Evolutionary conservation across 306 rosid species (phyloP), one percentile per base, ranked within the genome.

Genomic region (Castanopsis chinensis): DNA sequence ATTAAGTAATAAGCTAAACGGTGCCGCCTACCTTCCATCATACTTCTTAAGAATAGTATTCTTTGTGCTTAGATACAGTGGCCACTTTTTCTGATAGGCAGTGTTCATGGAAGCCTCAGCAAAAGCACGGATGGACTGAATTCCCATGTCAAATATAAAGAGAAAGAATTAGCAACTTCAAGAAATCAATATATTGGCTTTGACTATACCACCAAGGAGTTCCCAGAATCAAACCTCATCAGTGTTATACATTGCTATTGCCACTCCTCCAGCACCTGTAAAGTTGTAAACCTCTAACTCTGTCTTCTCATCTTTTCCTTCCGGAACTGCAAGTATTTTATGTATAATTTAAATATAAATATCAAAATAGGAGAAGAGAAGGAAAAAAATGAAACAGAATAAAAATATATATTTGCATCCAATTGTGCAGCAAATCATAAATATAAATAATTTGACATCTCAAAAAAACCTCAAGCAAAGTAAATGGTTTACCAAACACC

Each of bases 21-120:
- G 18, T 27, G 58, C 54, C 53, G 77, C 83, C 77, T 85, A 95
- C 99, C 99, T 95, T 85, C 99, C 99, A 82, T 95, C 99, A 51
- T 95, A 95, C 81, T 95, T 95, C 99, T 95, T 95, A 63, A 95
- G 96, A 78, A 95, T 93, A 51, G 99, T 95, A 74, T 95, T 95
- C 84, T 95, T 95, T 74, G 99, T 95, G 89, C 99, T 95, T 57
- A 95, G 99, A 85, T 95, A 95, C 30, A 95, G 94, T 45, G 99
- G 99, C 99, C 99, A 95, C 77, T 95, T 91, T 82, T 95, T 95
- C 89, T 93, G 85, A 67, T 75, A 85, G 85, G 99, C 99, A 75
- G 90, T 86, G 82, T 86, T 74, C 99, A 95, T 89, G 56, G 99
- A 95, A 56, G 99, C 92, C 25, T 90, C 97, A 27, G 98, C 99